Conservation (phyloP, 129 eudicot genomes). For the Ambrosia trifida region DNA sequence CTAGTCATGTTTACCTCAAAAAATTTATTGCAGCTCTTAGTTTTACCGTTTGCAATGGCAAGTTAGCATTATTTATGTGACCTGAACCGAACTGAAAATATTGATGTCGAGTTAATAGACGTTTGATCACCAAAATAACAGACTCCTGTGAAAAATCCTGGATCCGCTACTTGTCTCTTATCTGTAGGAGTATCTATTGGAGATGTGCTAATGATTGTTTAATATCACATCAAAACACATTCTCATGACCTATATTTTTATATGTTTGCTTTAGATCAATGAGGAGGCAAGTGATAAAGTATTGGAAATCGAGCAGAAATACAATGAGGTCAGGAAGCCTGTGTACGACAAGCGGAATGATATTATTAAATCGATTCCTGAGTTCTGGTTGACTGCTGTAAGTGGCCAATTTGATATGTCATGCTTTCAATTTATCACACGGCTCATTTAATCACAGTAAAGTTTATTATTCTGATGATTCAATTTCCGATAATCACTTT, state of each 20-base stretch:
- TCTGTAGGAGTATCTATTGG: no score
- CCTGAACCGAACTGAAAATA: no score
- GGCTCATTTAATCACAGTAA: not conserved
- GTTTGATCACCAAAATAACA: no score
- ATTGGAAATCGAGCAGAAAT: conserved; percentile 80
- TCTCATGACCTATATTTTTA: not conserved
- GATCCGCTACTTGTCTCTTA: no score
- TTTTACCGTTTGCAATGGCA: no score
- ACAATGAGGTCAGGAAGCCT: conserved; percentile 72
- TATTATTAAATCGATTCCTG: conserved; percentile 70
- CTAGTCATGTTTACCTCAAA: no score
- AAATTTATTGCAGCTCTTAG: no score
- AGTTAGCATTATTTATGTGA: no score
- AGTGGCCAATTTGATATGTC: conserved; percentile 28
- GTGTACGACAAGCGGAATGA: conserved; percentile 79
- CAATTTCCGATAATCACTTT: not conserved
- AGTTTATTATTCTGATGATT: not conserved
- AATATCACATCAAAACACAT: not conserved
- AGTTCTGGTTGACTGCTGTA: conserved; percentile 93
- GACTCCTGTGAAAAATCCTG: no score
- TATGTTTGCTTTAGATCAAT: conserved; percentile 52
- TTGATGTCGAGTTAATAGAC: no score
- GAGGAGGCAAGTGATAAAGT: conserved; percentile 93
- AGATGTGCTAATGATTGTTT: not conserved
- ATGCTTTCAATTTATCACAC: not conserved